Evolutionary conservation across 169 alveolate genomes (phyloP), one percentile per base, ranked within the genome.

Genomic region (Ichthyophthirius multifiliis): DNA sequence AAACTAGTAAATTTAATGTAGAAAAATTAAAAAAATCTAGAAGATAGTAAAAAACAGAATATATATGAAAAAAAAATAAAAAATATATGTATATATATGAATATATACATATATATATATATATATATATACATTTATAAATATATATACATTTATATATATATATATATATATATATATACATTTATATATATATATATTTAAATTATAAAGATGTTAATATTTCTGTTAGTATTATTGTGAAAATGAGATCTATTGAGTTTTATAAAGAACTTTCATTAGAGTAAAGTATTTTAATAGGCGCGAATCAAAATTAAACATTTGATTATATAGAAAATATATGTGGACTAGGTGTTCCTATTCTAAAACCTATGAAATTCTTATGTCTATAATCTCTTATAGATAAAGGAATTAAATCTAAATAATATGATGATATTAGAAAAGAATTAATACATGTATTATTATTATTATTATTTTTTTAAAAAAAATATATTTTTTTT

Each of bases 251-350:
- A 63, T 62, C 83, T 13, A 44, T 76, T 5, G 74, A 45, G 31
- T 76, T 76, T 23, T 76, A 76, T 43, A 76, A 76, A 27, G 45
- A 39, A 18, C 43, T 76, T 16, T 39, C 35, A 37, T 48, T 76
- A n/a, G 83, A 76, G 31, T 62, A 76, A 62, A 73, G 83, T 34
- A 76, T 65, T 12, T 62, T 76, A 27, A 23, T 48, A 23, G 83
- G 83, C 23, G 83, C 41, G 4, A 76, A 39, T 27, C 12, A 62
- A 20, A 47, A 62, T 10, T 48, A 65, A 41, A 65, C 83, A 34
- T 39, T 76, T 23, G 83, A 76, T 37, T 76, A 76, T 13, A 62
- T 76, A n/a, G 83, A 76, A 62, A 73, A 41, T 15, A 55, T 76
- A 41, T 39, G 48, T 13, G 32, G 67, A 12, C 27, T 76, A 30